Base-by-base conservation (phyloP, 768 basidiomycete genomes). In the Epithele typhae region DNA sequence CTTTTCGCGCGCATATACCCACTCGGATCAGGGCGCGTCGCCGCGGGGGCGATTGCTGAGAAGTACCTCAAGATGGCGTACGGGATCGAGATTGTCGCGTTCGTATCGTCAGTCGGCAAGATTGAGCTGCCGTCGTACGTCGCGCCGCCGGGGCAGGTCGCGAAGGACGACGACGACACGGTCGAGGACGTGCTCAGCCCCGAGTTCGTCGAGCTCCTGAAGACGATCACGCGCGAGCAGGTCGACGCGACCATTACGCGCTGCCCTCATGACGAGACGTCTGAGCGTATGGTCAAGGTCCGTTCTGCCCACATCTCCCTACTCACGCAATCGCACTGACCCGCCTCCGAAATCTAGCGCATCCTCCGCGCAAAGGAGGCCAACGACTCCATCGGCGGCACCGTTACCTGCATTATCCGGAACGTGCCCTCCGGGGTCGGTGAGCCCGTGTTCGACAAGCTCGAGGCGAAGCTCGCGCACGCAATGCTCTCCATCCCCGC, bases 401-500 rank as follows among this genome's bases (percentile, higher is more conserved):
- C 91, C 2, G 82, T 98, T 44, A 98, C 92, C 46, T 98, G 96
- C 64, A 90, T 98, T 32, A 88, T 99, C 56, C 87, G 95, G 36
- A 82, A 84, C 46, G 82, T 86, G 2, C 96, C 96, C 37, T 70
- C 84, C 17, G 96, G 96, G 7, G 80, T 98, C 23, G 96, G 96
- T 40, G 96, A 98, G 66, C 96, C 96, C 43, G 87, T 91, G 41
- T 98, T 99, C 67, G 94, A 99, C 78, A 98, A 98, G 68, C 86
- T 98, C 65, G 95, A 96, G 68, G 96, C 96, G 17, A 79, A 79
- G 52, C 83, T 99, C 50, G 95, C 80, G 11, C 96, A 98, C 63
- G 96, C 96, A 7, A 98, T 99, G 95, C 79, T 99, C 43, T 96
- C 93, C 45, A 96, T 99, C 61, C 96, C 96, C 22, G 95, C 96